Conservation (phyloP, 192 early-diverging fungal genomes). For the Coemansia sp. region DNA sequence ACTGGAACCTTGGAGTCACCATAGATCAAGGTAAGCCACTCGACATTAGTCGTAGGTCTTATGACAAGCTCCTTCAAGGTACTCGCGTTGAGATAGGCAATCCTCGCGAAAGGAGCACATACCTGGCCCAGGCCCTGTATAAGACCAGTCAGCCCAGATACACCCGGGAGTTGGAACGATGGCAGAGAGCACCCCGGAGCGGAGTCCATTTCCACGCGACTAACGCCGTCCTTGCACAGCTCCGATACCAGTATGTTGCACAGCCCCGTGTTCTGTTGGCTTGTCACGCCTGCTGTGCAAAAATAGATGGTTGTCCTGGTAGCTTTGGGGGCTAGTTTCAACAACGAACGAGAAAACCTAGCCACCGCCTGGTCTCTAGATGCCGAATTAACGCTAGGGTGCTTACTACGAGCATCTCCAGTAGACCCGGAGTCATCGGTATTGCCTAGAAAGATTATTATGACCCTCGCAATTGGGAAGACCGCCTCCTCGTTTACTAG, state of each 20-base stretch:
- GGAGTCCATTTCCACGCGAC: background rate
- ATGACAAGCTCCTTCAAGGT: background rate
- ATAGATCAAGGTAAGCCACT: background rate
- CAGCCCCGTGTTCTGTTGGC: background rate
- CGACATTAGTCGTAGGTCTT: background rate
- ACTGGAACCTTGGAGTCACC: background rate
- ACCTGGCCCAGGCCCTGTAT: background rate
- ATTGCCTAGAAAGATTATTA: background rate
- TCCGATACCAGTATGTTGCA: background rate
- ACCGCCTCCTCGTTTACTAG: background rate
- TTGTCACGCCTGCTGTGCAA: background rate
- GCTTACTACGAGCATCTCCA: background rate
- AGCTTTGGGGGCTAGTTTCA: background rate
- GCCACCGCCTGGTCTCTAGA: background rate
- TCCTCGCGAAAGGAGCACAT: background rate
- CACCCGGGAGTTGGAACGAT: background rate
- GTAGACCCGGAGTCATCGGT: background rate
- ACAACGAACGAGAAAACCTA: background rate
- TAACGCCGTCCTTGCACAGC: background rate
- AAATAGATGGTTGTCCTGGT: background rate
- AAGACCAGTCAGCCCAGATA: background rate
- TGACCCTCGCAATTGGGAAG: background rate
- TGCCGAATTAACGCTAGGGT: background rate
- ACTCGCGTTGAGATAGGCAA: slow-evolving; percentile 2
- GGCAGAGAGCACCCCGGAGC: background rate